Conservation (phyloP, 2,329 filamentous ascomycete species). For the Trichoderma guizhouense region DNA sequence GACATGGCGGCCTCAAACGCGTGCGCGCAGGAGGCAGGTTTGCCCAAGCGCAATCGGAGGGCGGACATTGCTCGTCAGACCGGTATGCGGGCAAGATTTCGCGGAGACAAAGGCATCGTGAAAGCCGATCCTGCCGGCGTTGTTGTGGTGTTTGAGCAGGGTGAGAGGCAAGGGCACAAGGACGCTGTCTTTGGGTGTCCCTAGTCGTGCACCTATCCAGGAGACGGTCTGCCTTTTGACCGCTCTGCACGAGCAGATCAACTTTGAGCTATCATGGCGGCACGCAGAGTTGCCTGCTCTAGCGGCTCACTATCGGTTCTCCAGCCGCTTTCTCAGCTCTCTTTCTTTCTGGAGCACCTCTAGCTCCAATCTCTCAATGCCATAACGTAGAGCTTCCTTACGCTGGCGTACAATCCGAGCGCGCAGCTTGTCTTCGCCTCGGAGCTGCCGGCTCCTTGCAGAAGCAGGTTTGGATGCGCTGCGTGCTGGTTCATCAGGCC, state of each 20-base stretch:
- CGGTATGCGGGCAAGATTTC: constrained; percentile 7
- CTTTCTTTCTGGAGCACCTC: constrained; percentile 75
- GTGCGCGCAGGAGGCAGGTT: background rate
- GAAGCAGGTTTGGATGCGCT: background rate
- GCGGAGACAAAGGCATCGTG: constrained; percentile 18
- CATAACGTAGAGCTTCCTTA: constrained; percentile 82
- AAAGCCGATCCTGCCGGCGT: constrained; percentile 15
- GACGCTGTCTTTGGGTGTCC: background rate
- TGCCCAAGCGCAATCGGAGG: background rate
- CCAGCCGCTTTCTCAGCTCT: constrained; percentile 52
- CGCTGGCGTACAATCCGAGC: constrained; percentile 67
- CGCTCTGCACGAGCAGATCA: background rate
- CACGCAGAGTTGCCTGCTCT: background rate
- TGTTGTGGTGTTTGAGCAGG: background rate
- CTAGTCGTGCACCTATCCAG: background rate
- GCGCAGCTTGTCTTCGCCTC: constrained; percentile 49
- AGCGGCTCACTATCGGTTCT: constrained; percentile 29
- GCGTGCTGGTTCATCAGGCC: constrained; percentile 23
- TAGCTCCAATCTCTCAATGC: constrained; percentile 79
- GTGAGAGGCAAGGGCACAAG: background rate
- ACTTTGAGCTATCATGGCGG: too few relatives aligned
- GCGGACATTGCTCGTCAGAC: background rate
- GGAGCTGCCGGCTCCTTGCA: constrained; percentile 41
- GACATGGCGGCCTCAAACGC: background rate
- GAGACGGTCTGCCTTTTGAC: background rate